Conservation (phyloP, 495 filamentous ascomycete species). For the Ascodesmis nigricans region DNA sequence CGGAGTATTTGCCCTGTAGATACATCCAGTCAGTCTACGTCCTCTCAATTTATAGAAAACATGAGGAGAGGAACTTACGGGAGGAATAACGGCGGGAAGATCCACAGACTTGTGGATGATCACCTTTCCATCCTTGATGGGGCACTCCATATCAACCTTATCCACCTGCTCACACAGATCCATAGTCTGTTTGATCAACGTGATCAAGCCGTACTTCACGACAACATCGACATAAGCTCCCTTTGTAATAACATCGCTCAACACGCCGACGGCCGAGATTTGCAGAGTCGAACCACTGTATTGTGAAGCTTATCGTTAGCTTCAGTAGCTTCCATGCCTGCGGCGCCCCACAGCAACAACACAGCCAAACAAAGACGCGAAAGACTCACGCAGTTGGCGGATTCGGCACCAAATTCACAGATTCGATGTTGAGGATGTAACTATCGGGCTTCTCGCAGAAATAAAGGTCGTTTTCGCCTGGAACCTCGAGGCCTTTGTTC, state of each 20-base stretch:
- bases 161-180: constrained; percentile 73
- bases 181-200: constrained; percentile 50
- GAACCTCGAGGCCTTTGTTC: constrained; percentile 30
- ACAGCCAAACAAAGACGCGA: neutral
- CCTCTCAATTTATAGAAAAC: neutral
- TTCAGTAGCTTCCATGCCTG: no score
- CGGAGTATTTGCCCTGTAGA: constrained; percentile 64
- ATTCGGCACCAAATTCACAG: constrained; percentile 64
- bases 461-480: constrained; percentile 51
- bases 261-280: constrained; percentile 53
- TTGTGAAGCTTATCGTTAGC: neutral
- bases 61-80: constrained; percentile 32
- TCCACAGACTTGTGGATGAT: constrained; percentile 58
- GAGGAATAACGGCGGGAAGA: constrained; percentile 69
- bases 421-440: constrained; percentile 48
- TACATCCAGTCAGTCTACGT: constrained; percentile 8
- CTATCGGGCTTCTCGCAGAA: constrained; percentile 44
- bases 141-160: constrained; percentile 77
- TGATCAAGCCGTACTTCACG: constrained; percentile 89
- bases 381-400: constrained; percentile 57
- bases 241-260: constrained; percentile 43
- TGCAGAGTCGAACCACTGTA: constrained; percentile 53
- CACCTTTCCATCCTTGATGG: constrained; percentile 54
- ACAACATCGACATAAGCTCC: constrained; percentile 59
- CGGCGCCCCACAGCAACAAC: no score